Base-by-base conservation (phyloP, 257 asterid species). In the Petunia secreta region DNA sequence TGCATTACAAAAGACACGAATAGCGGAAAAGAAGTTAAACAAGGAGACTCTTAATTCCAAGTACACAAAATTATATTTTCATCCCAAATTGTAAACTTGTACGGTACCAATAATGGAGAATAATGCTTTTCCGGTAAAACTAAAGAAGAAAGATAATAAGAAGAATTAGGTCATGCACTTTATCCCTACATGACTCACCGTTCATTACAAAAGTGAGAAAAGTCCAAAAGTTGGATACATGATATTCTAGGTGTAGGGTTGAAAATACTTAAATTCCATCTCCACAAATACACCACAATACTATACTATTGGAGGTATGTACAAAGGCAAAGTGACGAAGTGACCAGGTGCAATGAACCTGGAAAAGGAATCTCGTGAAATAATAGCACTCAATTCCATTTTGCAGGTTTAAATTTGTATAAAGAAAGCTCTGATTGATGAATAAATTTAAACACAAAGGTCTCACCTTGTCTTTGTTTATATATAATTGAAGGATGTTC, bases 291-390 rank as follows among this genome's bases (percentile, higher is more conserved):
- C 36, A 14, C 34, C 3, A 52, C 8, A 52, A 52, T 52, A 50
- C 14, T 50, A 2, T 52, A 52, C 10, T 2, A 8, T 52, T 52
- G 3, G 4, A 8, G 3, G 55, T 8, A 52, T 14, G 13, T 52
- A 52, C 13, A 4, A 55, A 55, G 54, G 15, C 54, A 7, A 6
- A 41, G 10, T 2, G 2, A 4, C 25, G 40, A 2, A 8, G 0
- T 68, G 76, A 16, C 77, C 77, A 69, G 59, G 43, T 69, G 46
- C 77, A 46, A 46, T 46, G 77, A 46, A 69, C 59, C 77, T 46
- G 3, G 10, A 46, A 46, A 67, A 46, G 40, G 77, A 46, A 46
- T 69, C 9, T 50, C 6, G 4, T 69, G 43, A 69, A 69, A 69
- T 69, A 69, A 69, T 25, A 69, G 59, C 41, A 54, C 76, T 48